Evolutionary conservation across 2,329 filamentous ascomycete genomes (phyloP).

Genomic region (Aureobasidium melanogenum): DNA sequence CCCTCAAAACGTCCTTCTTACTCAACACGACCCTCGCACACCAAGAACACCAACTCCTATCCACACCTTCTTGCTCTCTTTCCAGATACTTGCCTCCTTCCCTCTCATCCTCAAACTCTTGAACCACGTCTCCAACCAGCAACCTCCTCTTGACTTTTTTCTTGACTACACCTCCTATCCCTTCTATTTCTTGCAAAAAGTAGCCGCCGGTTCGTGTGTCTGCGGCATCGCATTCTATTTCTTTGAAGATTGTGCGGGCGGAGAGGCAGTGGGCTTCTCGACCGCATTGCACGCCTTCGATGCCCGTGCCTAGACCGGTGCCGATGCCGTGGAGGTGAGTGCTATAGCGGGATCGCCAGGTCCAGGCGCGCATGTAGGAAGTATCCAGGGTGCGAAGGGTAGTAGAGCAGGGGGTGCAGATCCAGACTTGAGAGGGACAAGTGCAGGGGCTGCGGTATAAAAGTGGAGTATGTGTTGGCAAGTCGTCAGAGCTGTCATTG

Average conservation of each 20-base stretch:
- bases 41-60: slow-evolving; percentile 88
- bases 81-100: slow-evolving; percentile 56
- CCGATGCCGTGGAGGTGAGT: slow-evolving; percentile 67
- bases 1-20: slow-evolving; percentile 32
- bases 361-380: slow-evolving; percentile 64
- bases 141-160: slow-evolving; percentile 79
- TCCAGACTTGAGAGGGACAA: slow-evolving; percentile 60
- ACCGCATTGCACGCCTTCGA: slow-evolving; percentile 81
- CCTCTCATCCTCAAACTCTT: slow-evolving; percentile 74
- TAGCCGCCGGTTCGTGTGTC: slow-evolving; percentile 54
- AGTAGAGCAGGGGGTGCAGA: slow-evolving; percentile 76
- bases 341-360: slow-evolving; percentile 78
- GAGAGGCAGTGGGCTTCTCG: slow-evolving; percentile 69
- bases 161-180: slow-evolving; percentile 80
- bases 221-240: slow-evolving; percentile 65
- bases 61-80: slow-evolving; percentile 58
- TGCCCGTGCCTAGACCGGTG: slow-evolving; percentile 79
- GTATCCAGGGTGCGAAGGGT: slow-evolving; percentile 53
- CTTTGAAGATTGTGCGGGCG: slow-evolving; percentile 67
- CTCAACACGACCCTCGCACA: slow-evolving; percentile 68
- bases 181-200: slow-evolving; percentile 78
- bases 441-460: slow-evolving; percentile 46
- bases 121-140: slow-evolving; percentile 72
- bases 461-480: background rate
- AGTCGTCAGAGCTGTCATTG: background rate